Evolutionary conservation across 192 early-diverging fungal genomes (phyloP), one percentile per base, ranked within the genome.

Genomic region (Gaertneriomyces semiglobifer): DNA sequence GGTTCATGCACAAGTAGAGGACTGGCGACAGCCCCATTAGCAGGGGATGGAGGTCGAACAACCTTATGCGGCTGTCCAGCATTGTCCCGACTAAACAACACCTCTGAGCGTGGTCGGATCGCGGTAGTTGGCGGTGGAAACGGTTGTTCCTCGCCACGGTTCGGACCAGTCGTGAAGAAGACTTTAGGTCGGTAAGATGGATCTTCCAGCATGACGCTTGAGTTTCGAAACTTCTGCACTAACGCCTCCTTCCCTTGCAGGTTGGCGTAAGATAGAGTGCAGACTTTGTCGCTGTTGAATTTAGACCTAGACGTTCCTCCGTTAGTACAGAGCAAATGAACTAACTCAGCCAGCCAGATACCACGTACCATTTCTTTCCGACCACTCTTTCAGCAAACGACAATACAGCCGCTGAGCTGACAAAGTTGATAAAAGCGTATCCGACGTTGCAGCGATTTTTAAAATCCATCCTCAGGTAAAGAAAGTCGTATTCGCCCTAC

Each of bases 361-460:
- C 16, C 55, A 57, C 55, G 25, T 62, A 74, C 92, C 92, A 94
- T 64, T 81, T 84, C 71, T 85, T 88, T 8, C 92, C 92, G 18
- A 90, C 83, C 2, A 87, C 75, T 6, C 80, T 61, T 54, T 85
- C 66, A 1, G 88, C 77, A 61, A 94, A 91, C 0, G 85, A 81
- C 3, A 87, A 47, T 40, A 92, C 80, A 4, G 85, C 82, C 73
- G 76, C 61, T n/a, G 79, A 68, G 55, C 86, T 79, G 33, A 81
- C 77, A 71, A 92, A 92, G 74, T 83, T 75, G 68, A 79, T 74
- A 58, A 78, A 78, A n/a, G 74, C 77, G 63, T 77, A 72, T 1
- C 92, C 92, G 42, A 93, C 89, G 65, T 94, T 94, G 72, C 92
- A 94, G 60, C 88, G 82, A 70, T 93, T 93, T 62, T 86, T 87